Base-by-base conservation (phyloP, 192 early-diverging fungal species). In the Entomortierella chlamydospora region DNA sequence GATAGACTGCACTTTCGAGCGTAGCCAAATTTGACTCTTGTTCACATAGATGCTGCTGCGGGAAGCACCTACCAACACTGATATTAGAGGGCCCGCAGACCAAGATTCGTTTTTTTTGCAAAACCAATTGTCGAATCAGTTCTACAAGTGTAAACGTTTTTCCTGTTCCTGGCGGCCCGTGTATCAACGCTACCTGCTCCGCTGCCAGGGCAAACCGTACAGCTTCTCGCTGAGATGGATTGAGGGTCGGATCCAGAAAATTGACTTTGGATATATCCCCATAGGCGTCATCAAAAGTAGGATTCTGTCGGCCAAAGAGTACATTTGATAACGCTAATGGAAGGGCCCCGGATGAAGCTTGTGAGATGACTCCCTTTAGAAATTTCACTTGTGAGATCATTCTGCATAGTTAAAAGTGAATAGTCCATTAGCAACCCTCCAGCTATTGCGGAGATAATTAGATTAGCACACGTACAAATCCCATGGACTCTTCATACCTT, bases 1-100 rank as follows among this genome's bases (percentile, higher is more conserved):
- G 45, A 12, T 47, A 20, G 15, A 47, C 45, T 15, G 15, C 15
- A 20, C 45, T 47, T 11, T 47, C 15, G 25, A 54, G 34, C 34
- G 4, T 47, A 3, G 7, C 20, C 15, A 20, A 47, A 4, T 15
- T 47, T 47, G 4, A 20, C 45, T 12, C 45, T 47, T 47, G 5
- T 15, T 20, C 20, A n/a, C n/a, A n/a, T n/a, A n/a, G n/a, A n/a
- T n/a, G n/a, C n/a, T n/a, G n/a, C 45, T 20, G 2, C 57, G 17
- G 3, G 15, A 15, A 10, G 23, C 12, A 31, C 83, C 34, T 82
- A 92, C 89, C 92, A 7, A 94, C 95, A 45, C 93, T 89, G 42
- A 95, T 93, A 63, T 98, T 98, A 22, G 91, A 93, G 1, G 95
- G 95, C 0, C 91, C 96, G 70, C 96, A 98, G 1, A 97, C 95